Evolutionary conservation across 2,329 filamentous ascomycete species (phyloP), one percentile per base, ranked within the genome.

Genomic region (Cladosporium velox): DNA sequence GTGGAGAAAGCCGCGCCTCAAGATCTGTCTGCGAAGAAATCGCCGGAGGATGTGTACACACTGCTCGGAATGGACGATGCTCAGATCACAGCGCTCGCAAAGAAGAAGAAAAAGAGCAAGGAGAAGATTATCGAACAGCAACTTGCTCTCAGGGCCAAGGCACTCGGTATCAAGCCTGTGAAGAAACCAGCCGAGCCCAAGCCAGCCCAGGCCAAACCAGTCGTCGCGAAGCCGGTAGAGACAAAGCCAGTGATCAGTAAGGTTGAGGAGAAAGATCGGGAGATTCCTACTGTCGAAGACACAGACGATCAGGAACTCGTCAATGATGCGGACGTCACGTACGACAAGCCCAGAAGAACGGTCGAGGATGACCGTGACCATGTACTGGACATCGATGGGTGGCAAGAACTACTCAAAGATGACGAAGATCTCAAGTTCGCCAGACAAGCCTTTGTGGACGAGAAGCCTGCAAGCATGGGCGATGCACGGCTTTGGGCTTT

Each of bases 81-180:
- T n/a, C 41, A 44, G 15, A 35, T 65, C 14, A 65, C 57, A 26
- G 64, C 64, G 14, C 64, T 65, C 70, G 73, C 78, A 1, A 86
- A 87, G 76, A 87, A 80, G 54, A 90, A 89, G 75, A 70, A 84
- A 4, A 91, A 91, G 81, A 92, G 89, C 0, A 93, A 93, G 83
- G 93, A 91, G 77, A 88, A 93, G 73, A 76, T 91, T 2, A 85
- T 90, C 55, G 88, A 91, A 73, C 89, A 92, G 74, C 83, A 85
- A 24, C 86, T 89, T 72, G 85, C 85, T 12, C 78, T 87, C 64
- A 87, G 87, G 67, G 73, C 72, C 7, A 73, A 76, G 59, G 74
- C 74, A 8, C 72, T 73, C 68, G 69, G 72, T 28, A 30, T 59
- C n/a, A 72, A 75, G 47, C 73, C 69, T 26, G 70, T 70, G 10